Conservation (phyloP, 768 basidiomycete species). For the Tylopilus felleus region DNA sequence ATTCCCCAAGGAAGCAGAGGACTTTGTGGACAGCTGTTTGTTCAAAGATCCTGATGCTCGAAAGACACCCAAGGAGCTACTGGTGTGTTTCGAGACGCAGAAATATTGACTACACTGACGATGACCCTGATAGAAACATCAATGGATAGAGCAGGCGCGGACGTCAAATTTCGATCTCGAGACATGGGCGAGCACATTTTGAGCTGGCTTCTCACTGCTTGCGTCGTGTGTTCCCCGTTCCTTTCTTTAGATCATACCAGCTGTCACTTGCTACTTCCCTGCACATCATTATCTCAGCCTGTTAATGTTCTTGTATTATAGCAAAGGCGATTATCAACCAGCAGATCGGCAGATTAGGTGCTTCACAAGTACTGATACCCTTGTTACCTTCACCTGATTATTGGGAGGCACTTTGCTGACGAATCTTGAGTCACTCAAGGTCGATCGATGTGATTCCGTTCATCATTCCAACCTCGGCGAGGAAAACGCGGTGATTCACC, state of each 20-base stretch:
- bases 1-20: slow-evolving; percentile 71
- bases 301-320: slow-evolving; percentile 33
- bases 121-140: slow-evolving; percentile 50
- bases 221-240: slow-evolving; percentile 3
- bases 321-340: slow-evolving; percentile 9
- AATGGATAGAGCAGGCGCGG: slow-evolving; percentile 69
- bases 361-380: not conserved
- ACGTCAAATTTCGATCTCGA: slow-evolving; percentile 66
- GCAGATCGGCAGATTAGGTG: not conserved
- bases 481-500: no score
- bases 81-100: slow-evolving; percentile 42
- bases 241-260: slow-evolving; percentile 24
- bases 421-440: no score
- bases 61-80: slow-evolving; percentile 82
- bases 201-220: slow-evolving; percentile 25
- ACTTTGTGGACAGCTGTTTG: slow-evolving; percentile 87
- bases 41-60: slow-evolving; percentile 84
- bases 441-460: no score
- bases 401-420: not conserved
- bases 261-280: slow-evolving; percentile 26
- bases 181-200: slow-evolving; percentile 78
- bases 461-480: no score
- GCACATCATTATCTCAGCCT: slow-evolving; percentile 31
- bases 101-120: slow-evolving; percentile 7
- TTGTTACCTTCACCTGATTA: not conserved